Conservation (phyloP, 192 early-diverging fungal genomes). For the Allomyces macrogynus region DNA sequence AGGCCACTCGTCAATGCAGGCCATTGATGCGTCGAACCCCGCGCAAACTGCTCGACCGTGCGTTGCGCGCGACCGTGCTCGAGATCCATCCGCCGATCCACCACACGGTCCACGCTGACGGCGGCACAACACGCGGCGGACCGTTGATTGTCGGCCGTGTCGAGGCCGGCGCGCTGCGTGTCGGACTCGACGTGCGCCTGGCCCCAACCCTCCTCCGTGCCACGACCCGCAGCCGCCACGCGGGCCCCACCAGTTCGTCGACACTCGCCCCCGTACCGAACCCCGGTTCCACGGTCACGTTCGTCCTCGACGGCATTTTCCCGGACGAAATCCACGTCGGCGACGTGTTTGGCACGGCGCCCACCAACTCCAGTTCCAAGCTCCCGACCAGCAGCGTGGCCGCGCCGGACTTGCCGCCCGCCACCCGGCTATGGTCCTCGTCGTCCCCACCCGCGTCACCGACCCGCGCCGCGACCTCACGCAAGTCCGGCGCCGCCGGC, state of each 20-base stretch:
- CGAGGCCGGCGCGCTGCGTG: conserved; percentile 84
- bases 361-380: too few species aligned
- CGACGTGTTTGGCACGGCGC: too few species aligned
- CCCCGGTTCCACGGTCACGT: neutral
- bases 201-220: conserved; percentile 70
- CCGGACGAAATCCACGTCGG: too few species aligned
- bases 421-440: too few species aligned
- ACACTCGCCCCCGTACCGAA: neutral
- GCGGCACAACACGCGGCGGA: conserved; percentile 85
- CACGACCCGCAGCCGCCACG: conserved; percentile 17
- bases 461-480: conserved; percentile 85
- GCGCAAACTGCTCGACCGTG: conserved; percentile 68
- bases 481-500: conserved; percentile 49
- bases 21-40: conserved; percentile 92
- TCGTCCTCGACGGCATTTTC: too few species aligned
- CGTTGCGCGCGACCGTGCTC: conserved; percentile 89
- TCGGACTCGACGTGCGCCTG: conserved; percentile 74
- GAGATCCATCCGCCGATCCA: conserved; percentile 52
- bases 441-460: conserved; percentile 70
- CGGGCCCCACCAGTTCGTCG: too few species aligned
- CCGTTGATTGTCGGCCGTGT: conserved; percentile 93
- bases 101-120: too few species aligned
- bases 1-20: conserved; percentile 29
- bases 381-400: too few species aligned
- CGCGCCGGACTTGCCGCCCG: too few species aligned